phyloP scores from a whole-genome alignment of 2,329 filamentous ascomycete species.

The Fusarium coffeatum region DNA sequence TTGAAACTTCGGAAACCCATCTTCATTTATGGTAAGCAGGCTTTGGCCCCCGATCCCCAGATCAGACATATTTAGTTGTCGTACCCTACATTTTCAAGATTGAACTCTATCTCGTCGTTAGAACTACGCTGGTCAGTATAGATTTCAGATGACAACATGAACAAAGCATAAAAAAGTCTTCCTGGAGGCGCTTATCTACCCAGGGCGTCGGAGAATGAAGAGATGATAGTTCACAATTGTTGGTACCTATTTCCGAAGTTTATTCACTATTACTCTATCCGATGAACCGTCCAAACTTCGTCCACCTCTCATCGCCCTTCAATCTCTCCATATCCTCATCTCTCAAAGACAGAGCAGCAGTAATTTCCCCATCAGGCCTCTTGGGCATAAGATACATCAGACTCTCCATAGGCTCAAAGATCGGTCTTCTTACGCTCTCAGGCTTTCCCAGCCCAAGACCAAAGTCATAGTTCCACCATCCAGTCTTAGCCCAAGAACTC shows the following conservation, averaged over 20 bases:
- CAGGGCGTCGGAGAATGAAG: too few relatives aligned
- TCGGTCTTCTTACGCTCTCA: constrained; percentile 60
- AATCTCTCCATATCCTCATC: constrained; percentile 61
- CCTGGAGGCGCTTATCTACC: too few relatives aligned
- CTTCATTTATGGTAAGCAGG: too few relatives aligned
- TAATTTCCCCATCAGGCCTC: constrained; percentile 56
- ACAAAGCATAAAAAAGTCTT: too few relatives aligned
- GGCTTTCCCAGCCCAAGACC: constrained; percentile 59
- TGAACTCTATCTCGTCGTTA: too few relatives aligned
- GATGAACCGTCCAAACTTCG: constrained; percentile 25
- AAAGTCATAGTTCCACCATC: constrained; percentile 61
- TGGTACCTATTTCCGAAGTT: background rate
- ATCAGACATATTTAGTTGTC: too few relatives aligned
- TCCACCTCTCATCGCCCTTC: constrained; percentile 56
- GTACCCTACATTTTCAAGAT: too few relatives aligned
- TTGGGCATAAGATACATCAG: constrained; percentile 64
- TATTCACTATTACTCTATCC: constrained; percentile 21
- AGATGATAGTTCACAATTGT: background rate
- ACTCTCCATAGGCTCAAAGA: constrained; percentile 59
- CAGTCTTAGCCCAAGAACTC: constrained; percentile 65
- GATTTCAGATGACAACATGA: fast-evolving
- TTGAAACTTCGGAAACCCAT: too few relatives aligned
- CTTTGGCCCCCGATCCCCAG: too few relatives aligned
- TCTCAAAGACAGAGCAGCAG: constrained; percentile 58
- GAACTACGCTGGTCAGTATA: too few relatives aligned